Evolutionary conservation across 2,329 filamentous ascomycete species (phyloP).

Genomic region (Juglanconis juglandina): DNA sequence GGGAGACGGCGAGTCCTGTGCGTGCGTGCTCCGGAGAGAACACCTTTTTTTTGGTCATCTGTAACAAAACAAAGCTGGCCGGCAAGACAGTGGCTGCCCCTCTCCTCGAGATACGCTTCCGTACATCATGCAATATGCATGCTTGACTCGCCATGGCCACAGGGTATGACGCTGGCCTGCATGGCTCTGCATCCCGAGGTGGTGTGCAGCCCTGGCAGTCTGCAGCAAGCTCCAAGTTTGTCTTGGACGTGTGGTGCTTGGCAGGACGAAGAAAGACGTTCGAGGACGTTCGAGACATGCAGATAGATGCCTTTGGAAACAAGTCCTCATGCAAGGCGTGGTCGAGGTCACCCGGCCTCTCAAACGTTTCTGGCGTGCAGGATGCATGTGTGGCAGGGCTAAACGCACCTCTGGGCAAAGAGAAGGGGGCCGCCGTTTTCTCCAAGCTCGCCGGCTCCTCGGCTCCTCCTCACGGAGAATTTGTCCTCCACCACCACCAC

Average conservation of each 20-base stretch:
- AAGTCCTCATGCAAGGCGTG: background rate
- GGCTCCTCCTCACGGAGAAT: background rate
- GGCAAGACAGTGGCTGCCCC: background rate
- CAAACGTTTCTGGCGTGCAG: no score
- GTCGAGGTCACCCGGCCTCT: background rate
- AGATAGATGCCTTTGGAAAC: background rate
- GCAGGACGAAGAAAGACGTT: background rate
- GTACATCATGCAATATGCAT: background rate
- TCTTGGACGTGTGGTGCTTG: background rate
- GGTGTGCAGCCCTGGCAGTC: background rate
- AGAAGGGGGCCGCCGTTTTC: no score
- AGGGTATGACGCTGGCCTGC: background rate
- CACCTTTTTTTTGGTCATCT: background rate
- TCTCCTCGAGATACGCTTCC: background rate
- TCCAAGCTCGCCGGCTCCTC: no score
- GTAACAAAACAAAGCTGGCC: background rate
- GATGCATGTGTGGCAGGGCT: no score
- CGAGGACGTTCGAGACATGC: background rate
- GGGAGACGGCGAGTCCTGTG: no score
- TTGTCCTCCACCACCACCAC: background rate
- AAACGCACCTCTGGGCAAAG: no score
- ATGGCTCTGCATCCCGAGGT: background rate
- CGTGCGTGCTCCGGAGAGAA: no score
- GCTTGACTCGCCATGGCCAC: conserved; percentile 1
- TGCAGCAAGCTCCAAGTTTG: background rate